Base-by-base conservation (phyloP, 495 filamentous ascomycete genomes). In the Gamarada debralockiae region DNA sequence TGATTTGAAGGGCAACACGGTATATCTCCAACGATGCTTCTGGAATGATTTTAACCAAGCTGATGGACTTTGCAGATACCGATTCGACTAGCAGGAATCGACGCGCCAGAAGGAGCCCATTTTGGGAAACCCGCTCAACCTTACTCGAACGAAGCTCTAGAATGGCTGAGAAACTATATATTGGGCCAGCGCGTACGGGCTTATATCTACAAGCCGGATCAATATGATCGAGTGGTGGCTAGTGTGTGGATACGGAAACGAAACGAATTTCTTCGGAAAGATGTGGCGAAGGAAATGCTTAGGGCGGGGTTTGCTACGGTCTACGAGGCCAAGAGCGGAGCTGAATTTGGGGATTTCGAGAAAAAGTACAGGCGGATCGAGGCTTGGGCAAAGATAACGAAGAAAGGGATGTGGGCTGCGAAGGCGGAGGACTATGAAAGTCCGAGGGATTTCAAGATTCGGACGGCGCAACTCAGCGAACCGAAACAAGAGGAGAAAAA, bases 211-310 rank as follows among this genome's bases (percentile, higher is more conserved):
- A 79, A 80, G 33, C 81, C 84, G 15, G 93, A 98, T 65, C 93
- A 97, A 62, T 98, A 97, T 65, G 88, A 89, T 50, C 83, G 93
- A 15, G 83, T 93, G 10, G 92, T 98, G 1, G 89, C 85, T 9
- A 91, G 85, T 9, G 93, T 92, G 8, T 89, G 76, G 61, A 84
- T 96, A 29, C 77, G 91, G 49, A 64, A 73, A 51, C 73, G 75
- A 23, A 64, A 83, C 18, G n/a, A n/a, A 5, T 29, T 29, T 10
- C 73, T 81, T 50, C 79, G 81, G 45, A 77, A 79, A 46, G 92
- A 98, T 67, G 89, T 97, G 6, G 90, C 92, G 2, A 73, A 89
- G 54, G 87, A 93, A 66, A 92, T 98, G 91, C 65, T 98, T 56
- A 84, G 78, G 68, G 75, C 68, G 22, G 93, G 93, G 2, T 66